Evolutionary conservation across 2,329 filamentous ascomycete genomes (phyloP).

Genomic region (Scolecobasidium constrictum): DNA sequence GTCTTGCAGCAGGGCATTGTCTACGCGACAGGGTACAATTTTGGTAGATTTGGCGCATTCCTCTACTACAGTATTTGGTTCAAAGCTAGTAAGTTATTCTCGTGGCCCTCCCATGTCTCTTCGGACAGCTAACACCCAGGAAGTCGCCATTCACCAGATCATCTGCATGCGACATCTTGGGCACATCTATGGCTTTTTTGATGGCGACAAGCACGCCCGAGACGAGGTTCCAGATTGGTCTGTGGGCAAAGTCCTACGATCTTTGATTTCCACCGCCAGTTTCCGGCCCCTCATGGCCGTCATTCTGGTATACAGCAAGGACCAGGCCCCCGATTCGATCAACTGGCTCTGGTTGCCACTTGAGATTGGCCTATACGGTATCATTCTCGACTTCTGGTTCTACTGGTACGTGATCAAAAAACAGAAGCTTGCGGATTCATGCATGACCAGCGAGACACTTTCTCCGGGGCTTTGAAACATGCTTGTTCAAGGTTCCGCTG

Average conservation of each 20-base stretch:
- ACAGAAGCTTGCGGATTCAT: no score
- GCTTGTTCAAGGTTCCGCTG: no score
- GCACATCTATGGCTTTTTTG: conserved; percentile 30
- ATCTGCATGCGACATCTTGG: conserved; percentile 27
- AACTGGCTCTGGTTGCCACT: conserved; percentile 27
- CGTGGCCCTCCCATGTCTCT: no score
- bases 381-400: conserved; percentile 36
- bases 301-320: conserved; percentile 20
- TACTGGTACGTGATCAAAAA: conserved; percentile 31
- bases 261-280: conserved; percentile 23
- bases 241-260: conserved; percentile 19
- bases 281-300: conserved; percentile 24
- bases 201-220: conserved; percentile 33
- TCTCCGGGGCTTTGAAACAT: neutral
- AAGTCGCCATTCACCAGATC: conserved; percentile 30
- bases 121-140: no score
- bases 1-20: conserved; percentile 26
- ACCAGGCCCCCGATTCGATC: conserved; percentile 16
- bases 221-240: conserved; percentile 30
- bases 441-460: no score
- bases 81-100: no score
- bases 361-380: conserved; percentile 29
- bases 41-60: conserved; percentile 21
- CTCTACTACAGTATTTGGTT: conserved; percentile 29
- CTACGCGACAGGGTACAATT: conserved; percentile 19